Percentiles rank a stretch among this genome's conserved stretches.
These are phyloP conservation scores for Camellia granthamiana DNA, from an alignment of 148 eudicot genomes.

Conservation along the genomic window DNA sequence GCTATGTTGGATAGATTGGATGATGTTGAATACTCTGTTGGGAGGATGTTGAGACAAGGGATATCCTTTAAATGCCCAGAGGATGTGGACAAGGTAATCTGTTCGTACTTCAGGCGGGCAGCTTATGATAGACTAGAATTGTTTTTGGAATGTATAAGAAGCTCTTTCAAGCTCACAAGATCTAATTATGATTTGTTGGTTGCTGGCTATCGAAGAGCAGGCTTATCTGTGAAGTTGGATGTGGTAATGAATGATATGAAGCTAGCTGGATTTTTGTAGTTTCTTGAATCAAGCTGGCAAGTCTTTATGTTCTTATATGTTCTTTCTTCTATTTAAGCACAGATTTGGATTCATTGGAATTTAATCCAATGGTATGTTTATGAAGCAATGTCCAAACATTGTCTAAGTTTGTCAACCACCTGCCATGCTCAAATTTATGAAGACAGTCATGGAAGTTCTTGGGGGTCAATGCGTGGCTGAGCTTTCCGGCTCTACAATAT, in stretches of 20 bases:
- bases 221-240: conserved; percentile 31
- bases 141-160: conserved; percentile 39
- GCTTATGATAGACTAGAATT: conserved; percentile 51
- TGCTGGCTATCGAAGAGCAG: conserved; percentile 43
- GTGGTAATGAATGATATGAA: conserved; percentile 27
- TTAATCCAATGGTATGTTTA: too few relatives aligned
- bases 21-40: conserved; percentile 48
- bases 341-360: too few relatives aligned
- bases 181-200: conserved; percentile 40
- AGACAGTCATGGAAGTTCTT: too few relatives aligned
- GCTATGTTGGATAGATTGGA: conserved; percentile 46
- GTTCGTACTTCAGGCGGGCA: conserved; percentile 40
- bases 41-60: conserved; percentile 53
- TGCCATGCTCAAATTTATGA: too few relatives aligned
- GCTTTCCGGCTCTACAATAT: too few relatives aligned
- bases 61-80: conserved; percentile 31
- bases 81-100: conserved; percentile 37
- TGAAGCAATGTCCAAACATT: too few relatives aligned
- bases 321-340: not conserved
- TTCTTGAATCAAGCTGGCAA: not conserved
- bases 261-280: conserved; percentile 15
- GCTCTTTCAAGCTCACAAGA: conserved; percentile 32
- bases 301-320: not conserved
- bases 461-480: too few relatives aligned
- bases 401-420: too few relatives aligned